Evolutionary conservation across 75 land plant species (phyloP).

Genomic region (Pinus taeda): DNA sequence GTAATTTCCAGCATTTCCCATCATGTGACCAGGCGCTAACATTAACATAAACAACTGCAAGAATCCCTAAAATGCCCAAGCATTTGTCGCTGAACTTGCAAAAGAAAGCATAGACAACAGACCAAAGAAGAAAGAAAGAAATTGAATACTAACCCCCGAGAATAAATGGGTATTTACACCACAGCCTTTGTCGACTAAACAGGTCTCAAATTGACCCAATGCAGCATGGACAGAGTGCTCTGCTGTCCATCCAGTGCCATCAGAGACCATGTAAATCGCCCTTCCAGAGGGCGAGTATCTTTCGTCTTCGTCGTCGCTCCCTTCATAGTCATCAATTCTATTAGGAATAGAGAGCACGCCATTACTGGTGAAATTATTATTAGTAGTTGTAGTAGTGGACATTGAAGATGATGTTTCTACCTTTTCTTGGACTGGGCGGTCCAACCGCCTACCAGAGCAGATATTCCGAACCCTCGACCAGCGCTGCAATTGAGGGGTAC

Average conservation of each 20-base stretch:
- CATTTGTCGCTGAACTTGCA: neutral
- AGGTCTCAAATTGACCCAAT: constrained; percentile 90
- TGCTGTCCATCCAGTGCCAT: constrained; percentile 98
- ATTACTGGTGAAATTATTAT: neutral
- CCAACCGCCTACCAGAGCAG: constrained; percentile 50
- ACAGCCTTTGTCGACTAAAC: constrained; percentile 77
- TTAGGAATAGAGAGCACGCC: neutral
- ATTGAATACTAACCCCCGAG: constrained; percentile 63
- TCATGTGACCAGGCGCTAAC: too few relatives aligned
- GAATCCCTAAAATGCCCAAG: neutral
- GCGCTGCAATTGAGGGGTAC: constrained; percentile 63
- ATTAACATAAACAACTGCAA: too few relatives aligned
- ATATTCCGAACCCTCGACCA: constrained; percentile 82
- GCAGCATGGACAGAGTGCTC: constrained; percentile 94
- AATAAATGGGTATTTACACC: constrained; percentile 88
- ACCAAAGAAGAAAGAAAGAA: constrained; percentile 5
- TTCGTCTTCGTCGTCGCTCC: constrained; percentile 23
- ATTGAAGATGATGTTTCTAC: neutral
- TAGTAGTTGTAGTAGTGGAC: neutral
- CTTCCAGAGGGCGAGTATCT: constrained; percentile 24
- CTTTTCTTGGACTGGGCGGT: constrained; percentile 17
- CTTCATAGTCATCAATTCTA: constrained; percentile 13
- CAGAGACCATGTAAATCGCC: constrained; percentile 89
- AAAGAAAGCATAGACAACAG: neutral
- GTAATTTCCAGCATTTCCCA: too few relatives aligned